Evolutionary conservation across 257 asterid species (phyloP), one percentile per base, ranked within the genome.

Genomic region (Nicotiana undulata): DNA sequence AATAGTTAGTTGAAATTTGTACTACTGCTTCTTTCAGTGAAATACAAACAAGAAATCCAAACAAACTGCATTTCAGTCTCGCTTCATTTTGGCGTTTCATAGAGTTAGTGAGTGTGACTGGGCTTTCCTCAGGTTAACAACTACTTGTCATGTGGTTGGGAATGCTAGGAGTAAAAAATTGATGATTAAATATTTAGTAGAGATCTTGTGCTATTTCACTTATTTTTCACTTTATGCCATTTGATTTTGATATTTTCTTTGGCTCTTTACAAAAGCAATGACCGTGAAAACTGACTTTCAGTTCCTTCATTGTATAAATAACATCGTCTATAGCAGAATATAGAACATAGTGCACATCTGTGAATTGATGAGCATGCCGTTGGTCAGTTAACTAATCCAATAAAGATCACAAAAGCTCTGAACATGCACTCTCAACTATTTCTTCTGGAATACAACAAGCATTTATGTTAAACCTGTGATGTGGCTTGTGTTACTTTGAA

Each of bases 51-150:
- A 37, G 46, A 37, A 37, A 37, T 37, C 10, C 46, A 10, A 49
- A 15, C 40, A 72, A 72, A 13, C 24, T 49, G 44, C 16, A 46
- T 13, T 46, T 72, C 61, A 49, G 51, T 72, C 60, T 72, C 7
- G 40, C 9, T 72, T 72, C 40, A 24, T 72, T 72, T 72, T 72
- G 40, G 40, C 24, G 7, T 72, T 24, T 72, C 78, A 24, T 72
- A 72, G 78, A n/a, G 26, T 46, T 26, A 49, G 24, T 24, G 44
- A 24, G 78, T 72, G 78, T 72, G 15, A 26, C 61, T 9, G 9
- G 78, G 61, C 16, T 72, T 72, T 72, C 78, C 51, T 49, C 78
- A 49, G 16, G 78, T 72, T 72, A 72, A 72, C 78, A 72, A 72
- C 78, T 72, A 55, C 77, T 40, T 24, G 9, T 46, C 13, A 31